Base-by-base conservation (phyloP, 2,329 filamentous ascomycete species). In the Apiospora koreana region DNA sequence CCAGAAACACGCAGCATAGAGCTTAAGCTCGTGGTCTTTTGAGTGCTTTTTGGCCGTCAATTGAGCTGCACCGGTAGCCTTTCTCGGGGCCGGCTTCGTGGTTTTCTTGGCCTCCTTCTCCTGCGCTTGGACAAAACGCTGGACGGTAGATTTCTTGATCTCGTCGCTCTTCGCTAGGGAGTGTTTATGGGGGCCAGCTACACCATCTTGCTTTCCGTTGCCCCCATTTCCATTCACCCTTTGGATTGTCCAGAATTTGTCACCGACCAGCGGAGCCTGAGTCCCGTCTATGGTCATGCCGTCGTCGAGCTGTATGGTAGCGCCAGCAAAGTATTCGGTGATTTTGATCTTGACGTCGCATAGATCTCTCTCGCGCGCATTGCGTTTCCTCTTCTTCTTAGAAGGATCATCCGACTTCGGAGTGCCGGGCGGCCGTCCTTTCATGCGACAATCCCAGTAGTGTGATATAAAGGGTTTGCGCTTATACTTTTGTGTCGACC, bases 281-380 rank as follows among this genome's bases (percentile, higher is more conserved):
- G 74, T 74, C 16, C 71, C 65, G 58, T 71, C 69, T 10, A 74
- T 72, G 25, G 69, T 73, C 23, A 70, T 69, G n/a, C 72, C 74
- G n/a, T 76, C 76, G 58, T 77, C 76, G n/a, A 75, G 69, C 62
- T 79, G 79, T 54, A 83, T 76, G 23, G 81, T 79, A 1, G 83
- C 80, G 78, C 86, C 88, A 12, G 91, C 88, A 69, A 92, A 91
- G 81, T 93, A 93, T 80, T 95, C 93, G 2, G 92, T 94, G 71
- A 95, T 93, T 80, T 94, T 95, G 79, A 95, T 94, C 81, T 95
- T 95, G 73, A 95, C 93, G 79, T 95, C 92, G 79, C 93, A 95
- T n/a, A 94, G 85, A 81, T 94, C 92, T 16, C 92, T 86, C 79
- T 93, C 90, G 54, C 93, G 86, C n/a, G 91, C 91, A 45, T 87